Evolutionary conservation across 495 filamentous ascomycete species (phyloP).

Genomic region (Daldinia vernicosa): DNA sequence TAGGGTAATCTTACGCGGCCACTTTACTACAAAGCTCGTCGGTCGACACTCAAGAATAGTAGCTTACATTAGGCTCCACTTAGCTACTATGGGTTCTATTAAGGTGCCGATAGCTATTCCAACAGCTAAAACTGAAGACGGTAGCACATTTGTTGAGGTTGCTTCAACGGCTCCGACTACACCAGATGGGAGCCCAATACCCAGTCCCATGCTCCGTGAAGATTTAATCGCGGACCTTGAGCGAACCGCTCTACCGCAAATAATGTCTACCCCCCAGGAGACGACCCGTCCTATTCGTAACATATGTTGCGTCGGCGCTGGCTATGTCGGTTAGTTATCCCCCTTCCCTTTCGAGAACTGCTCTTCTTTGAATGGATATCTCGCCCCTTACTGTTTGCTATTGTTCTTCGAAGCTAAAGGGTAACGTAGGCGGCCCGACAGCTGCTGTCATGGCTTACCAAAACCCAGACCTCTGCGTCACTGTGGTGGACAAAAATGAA

Average conservation of each 20-base stretch:
- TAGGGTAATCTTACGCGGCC: background rate
- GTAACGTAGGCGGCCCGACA: constrained; percentile 74
- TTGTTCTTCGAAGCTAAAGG: constrained; percentile 11
- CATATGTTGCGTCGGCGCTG: constrained; percentile 71
- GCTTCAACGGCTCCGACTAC: constrained; percentile 63
- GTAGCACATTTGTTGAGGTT: constrained; percentile 4
- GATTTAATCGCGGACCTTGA: constrained; percentile 20
- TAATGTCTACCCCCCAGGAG: constrained; percentile 7
- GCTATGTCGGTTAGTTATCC: constrained; percentile 65
- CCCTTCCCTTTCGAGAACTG: background rate
- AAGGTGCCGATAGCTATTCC: background rate
- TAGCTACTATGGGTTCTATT: constrained; percentile 13
- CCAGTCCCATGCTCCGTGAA: constrained; percentile 52
- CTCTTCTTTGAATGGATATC: background rate
- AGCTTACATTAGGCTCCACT: background rate
- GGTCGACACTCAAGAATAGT: background rate
- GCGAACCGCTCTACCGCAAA: constrained; percentile 15
- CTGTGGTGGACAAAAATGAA: constrained; percentile 75
- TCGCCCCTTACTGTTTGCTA: background rate
- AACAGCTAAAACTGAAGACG: constrained; percentile 3
- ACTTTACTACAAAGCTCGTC: background rate
- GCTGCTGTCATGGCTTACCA: constrained; percentile 77
- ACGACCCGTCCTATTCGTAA: constrained; percentile 54
- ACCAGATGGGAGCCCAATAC: constrained; percentile 59
- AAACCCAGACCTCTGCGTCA: constrained; percentile 72